Percentiles rank a stretch among this genome's conserved stretches.
These are phyloP conservation scores for Hyaloperonospora arabidopsidis DNA, from an alignment of 352 stramenopile genomes.

Conservation along the genomic window DNA sequence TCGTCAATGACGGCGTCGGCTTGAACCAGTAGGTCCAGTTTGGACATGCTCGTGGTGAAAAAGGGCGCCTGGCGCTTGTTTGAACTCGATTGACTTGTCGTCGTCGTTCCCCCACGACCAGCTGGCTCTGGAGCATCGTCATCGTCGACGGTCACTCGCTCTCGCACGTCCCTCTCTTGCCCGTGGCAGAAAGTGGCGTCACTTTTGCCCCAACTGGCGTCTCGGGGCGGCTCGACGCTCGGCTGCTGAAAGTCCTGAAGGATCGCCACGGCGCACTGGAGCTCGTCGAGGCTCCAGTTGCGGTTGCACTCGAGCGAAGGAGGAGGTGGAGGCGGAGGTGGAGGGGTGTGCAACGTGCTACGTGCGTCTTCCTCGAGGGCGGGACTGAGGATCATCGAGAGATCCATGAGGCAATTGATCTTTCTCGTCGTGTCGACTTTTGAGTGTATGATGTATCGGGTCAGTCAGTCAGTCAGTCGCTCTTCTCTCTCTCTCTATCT, in stretches of 20 bases:
- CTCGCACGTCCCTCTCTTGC: no score
- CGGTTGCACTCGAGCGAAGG: constrained; percentile 8
- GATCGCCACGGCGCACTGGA: constrained; percentile 54
- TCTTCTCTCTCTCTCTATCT: constrained; percentile 1
- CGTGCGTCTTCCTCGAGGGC: constrained; percentile 29
- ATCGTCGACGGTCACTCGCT: background rate
- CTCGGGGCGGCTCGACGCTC: constrained; percentile 1
- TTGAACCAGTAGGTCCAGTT: constrained; percentile 60
- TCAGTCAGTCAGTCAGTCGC: background rate
- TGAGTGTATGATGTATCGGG: constrained; percentile 1
- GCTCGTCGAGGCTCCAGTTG: constrained; percentile 44
- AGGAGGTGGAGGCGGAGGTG: background rate
- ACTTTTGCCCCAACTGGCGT: no score
- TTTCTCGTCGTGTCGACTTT: background rate
- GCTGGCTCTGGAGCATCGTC: constrained; percentile 6
- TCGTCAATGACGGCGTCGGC: constrained; percentile 60
- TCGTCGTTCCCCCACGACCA: background rate
- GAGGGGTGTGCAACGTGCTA: background rate
- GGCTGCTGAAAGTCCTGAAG: constrained; percentile 53
- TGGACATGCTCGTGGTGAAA: constrained; percentile 29
- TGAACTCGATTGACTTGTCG: constrained; percentile 5
- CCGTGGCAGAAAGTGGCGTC: no score
- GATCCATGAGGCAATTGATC: constrained; percentile 28
- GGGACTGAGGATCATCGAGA: constrained; percentile 45
- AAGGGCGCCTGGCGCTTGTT: constrained; percentile 6